Conservation (phyloP, 768 basidiomycete species). For the Trametes coccinea region DNA sequence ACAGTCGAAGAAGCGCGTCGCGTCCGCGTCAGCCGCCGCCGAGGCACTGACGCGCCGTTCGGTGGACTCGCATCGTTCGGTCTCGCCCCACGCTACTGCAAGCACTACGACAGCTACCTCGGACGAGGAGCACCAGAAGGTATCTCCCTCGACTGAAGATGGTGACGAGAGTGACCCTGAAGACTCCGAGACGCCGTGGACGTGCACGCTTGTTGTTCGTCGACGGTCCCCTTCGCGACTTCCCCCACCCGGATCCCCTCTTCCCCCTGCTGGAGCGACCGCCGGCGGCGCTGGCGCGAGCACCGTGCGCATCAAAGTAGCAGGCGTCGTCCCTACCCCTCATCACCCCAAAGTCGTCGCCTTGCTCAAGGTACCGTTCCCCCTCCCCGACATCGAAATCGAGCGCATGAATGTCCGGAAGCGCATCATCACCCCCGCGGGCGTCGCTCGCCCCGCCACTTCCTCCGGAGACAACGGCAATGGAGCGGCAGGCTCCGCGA, state of each 20-base stretch:
- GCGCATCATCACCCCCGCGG: slow-evolving; percentile 43
- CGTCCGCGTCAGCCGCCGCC: slow-evolving; percentile 17
- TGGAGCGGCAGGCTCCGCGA: slow-evolving; percentile 22
- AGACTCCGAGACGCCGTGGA: slow-evolving; percentile 96
- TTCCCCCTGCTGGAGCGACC: slow-evolving; percentile 6
- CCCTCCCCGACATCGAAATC: slow-evolving; percentile 80
- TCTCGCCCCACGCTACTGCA: slow-evolving; percentile 23
- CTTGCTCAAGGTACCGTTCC: slow-evolving; percentile 88
- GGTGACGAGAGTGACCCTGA: slow-evolving; percentile 91
- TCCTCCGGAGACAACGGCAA: slow-evolving; percentile 12
- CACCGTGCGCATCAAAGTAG: slow-evolving; percentile 60
- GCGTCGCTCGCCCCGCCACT: slow-evolving; percentile 33
- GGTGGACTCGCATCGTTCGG: slow-evolving; percentile 26
- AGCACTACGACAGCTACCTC: slow-evolving; percentile 15
- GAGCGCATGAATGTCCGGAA: slow-evolving; percentile 55
- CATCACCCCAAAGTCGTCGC: slow-evolving; percentile 96
- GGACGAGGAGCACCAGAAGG: slow-evolving; percentile 20
- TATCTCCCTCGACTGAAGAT: slow-evolving; percentile 34
- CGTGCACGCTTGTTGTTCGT: slow-evolving; percentile 76
- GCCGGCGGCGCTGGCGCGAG: slow-evolving; percentile 14
- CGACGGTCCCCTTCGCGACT: slow-evolving; percentile 33
- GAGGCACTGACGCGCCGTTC: slow-evolving; percentile 8
- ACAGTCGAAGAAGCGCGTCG: slow-evolving; percentile 12
- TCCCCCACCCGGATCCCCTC: slow-evolving; percentile 10
- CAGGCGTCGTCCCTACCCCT: slow-evolving; percentile 85